phyloP scores from a whole-genome alignment of 2,329 filamentous ascomycete species.

The Phaeosphaeriaceae sp. region DNA sequence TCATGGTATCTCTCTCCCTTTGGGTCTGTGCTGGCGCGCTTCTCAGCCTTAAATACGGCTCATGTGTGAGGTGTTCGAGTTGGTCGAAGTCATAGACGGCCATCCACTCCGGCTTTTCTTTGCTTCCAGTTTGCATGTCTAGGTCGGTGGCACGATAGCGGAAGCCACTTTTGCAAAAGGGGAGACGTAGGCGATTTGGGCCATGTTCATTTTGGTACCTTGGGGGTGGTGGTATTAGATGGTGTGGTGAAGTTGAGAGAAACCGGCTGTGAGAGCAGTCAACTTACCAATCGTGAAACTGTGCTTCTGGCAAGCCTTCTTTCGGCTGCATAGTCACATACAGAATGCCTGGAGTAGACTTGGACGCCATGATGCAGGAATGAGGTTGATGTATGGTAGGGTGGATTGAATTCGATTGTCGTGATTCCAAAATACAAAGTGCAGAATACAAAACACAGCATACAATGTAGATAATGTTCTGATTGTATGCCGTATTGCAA shows the following conservation, averaged over 20 bases:
- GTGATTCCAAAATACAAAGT: too few species aligned
- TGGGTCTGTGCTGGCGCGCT: slow-evolving; percentile 63
- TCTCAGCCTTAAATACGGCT: slow-evolving; percentile 72
- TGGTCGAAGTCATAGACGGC: slow-evolving; percentile 82
- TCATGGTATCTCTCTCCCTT: slow-evolving; percentile 66
- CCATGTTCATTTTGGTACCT: slow-evolving; percentile 90
- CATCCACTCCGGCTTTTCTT: slow-evolving; percentile 70
- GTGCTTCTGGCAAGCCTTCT: slow-evolving; percentile 66
- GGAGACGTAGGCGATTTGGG: slow-evolving; percentile 76
- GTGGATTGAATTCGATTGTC: too few species aligned
- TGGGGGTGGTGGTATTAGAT: slow-evolving; percentile 41
- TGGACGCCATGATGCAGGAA: slow-evolving; percentile 47
- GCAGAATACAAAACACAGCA: too few species aligned
- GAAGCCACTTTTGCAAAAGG: slow-evolving; percentile 77
- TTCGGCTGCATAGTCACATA: slow-evolving; percentile 87
- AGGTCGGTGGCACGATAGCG: slow-evolving; percentile 75
- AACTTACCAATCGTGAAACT: slow-evolving; percentile 73
- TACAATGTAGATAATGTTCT: too few species aligned
- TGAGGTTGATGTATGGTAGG: background rate
- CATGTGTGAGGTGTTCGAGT: slow-evolving; percentile 72
- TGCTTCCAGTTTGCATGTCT: slow-evolving; percentile 30
- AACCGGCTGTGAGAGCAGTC: slow-evolving; percentile 26
- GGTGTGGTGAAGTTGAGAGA: slow-evolving; percentile 18
- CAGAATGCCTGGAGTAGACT: slow-evolving; percentile 69
- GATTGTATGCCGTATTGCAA: slow-evolving; percentile 4